Evolutionary conservation across 2,329 filamentous ascomycete genomes (phyloP).

Genomic region (Exophiala sp.): DNA sequence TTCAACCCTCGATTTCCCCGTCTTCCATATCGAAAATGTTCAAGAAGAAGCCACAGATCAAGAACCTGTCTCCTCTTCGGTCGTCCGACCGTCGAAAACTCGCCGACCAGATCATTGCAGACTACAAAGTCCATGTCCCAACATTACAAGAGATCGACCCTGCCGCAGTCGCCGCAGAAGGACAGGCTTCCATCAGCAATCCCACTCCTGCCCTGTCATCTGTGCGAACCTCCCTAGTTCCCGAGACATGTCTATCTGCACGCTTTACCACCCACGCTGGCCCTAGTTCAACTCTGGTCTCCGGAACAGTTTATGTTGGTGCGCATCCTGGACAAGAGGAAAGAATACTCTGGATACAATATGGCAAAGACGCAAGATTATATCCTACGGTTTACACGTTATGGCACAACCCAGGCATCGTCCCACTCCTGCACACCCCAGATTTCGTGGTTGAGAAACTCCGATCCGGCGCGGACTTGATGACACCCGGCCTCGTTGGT

Average conservation of each 20-base stretch:
- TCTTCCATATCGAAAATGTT: conserved; percentile 47
- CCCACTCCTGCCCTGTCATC: conserved; percentile 46
- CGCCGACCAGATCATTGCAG: conserved; percentile 63
- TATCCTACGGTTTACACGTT: conserved; percentile 60
- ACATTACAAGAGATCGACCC: conserved; percentile 31
- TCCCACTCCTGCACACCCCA: conserved; percentile 63
- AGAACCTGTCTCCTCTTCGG: conserved; percentile 62
- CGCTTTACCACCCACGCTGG: conserved; percentile 64
- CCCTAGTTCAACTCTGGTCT: conserved; percentile 58
- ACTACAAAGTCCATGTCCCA: conserved; percentile 54
- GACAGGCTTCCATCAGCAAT: conserved; percentile 33
- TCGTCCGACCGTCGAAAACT: conserved; percentile 65
- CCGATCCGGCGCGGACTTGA: conserved; percentile 62
- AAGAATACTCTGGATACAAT: conserved; percentile 62
- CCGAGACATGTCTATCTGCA: conserved; percentile 60
- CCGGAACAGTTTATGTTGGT: conserved; percentile 64
- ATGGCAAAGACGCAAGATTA: conserved; percentile 50
- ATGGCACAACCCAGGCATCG: conserved; percentile 60
- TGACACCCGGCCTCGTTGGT: conserved; percentile 64
- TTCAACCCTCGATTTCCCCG: neutral
- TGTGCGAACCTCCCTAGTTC: conserved; percentile 58
- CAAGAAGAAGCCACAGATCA: conserved; percentile 65
- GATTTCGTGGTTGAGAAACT: conserved; percentile 60
- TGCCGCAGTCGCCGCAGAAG: conserved; percentile 41
- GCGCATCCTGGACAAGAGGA: conserved; percentile 55